Conservation (phyloP, 2,329 filamentous ascomycete species). For the Neospermospora avenae region DNA sequence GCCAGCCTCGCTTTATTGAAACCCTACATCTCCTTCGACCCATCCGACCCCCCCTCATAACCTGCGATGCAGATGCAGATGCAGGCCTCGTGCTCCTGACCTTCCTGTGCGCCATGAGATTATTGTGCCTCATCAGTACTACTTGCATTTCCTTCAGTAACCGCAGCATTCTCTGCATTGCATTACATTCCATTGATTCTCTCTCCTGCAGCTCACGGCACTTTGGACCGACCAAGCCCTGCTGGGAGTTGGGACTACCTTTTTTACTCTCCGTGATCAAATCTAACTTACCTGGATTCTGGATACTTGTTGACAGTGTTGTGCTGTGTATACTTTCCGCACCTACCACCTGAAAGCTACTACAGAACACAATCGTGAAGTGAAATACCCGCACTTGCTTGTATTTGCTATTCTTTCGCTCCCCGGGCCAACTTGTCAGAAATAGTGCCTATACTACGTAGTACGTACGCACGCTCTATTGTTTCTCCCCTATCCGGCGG, state of each 20-base stretch:
- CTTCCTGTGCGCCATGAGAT: conserved; percentile 18
- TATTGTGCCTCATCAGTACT: conserved; percentile 16
- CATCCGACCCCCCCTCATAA: not conserved
- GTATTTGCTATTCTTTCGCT: not conserved
- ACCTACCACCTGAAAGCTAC: no score
- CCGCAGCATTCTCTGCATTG: not conserved
- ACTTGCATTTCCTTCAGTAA: conserved; percentile 5
- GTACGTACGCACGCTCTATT: no score
- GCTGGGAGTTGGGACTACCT: no score
- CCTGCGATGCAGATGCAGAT: conserved; percentile 1
- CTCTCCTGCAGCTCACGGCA: not conserved
- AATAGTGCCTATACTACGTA: no score
- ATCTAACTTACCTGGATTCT: no score
- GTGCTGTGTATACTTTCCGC: no score
- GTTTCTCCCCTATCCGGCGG: not conserved
- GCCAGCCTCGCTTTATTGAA: not conserved
- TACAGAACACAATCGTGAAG: no score
- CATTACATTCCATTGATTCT: not conserved
- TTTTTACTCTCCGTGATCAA: no score
- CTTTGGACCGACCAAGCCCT: not conserved
- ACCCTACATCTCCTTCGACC: not conserved
- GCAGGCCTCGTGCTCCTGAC: not conserved
- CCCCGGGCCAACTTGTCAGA: not conserved
- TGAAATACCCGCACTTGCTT: not conserved
- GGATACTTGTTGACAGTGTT: no score